Conservation (phyloP, 768 basidiomycete species). For the Tylopilus intermedius region DNA sequence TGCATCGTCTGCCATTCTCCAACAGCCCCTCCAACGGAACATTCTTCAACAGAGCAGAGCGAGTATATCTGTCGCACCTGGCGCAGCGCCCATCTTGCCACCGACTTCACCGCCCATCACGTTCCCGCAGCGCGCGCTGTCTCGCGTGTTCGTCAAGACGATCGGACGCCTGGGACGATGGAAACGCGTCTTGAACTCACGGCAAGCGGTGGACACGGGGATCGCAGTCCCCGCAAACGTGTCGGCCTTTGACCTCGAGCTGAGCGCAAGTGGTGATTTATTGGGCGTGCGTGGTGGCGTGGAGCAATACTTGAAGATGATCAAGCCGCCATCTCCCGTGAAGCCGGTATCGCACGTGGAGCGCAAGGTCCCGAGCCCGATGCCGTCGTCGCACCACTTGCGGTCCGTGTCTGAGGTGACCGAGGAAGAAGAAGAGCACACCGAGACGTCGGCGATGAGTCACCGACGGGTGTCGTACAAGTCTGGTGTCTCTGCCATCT, state of each 20-base stretch:
- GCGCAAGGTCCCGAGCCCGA: conserved; percentile 7
- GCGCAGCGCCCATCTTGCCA: conserved; percentile 10
- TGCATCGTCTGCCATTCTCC: conserved; percentile 57
- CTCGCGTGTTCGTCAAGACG: conserved; percentile 74
- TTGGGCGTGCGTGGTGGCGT: conserved; percentile 58
- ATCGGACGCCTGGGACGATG: conserved; percentile 78
- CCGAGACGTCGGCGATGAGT: conserved; percentile 16
- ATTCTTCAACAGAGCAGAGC: conserved; percentile 44
- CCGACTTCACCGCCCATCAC: conserved; percentile 38
- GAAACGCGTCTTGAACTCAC: conserved; percentile 68
- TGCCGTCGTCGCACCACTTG: conserved; percentile 17
- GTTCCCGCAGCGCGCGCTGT: conserved; percentile 60
- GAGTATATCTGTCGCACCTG: conserved; percentile 25
- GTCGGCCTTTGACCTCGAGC: conserved; percentile 69
- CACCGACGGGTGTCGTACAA: conserved; percentile 17
- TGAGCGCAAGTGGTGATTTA: conserved; percentile 55
- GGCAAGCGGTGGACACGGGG: conserved; percentile 34
- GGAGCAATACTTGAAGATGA: conserved; percentile 60
- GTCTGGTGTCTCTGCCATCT: conserved; percentile 19
- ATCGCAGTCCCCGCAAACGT: conserved; percentile 41
- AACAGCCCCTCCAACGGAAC: conserved; percentile 55
- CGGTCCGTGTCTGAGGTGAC: conserved; percentile 30
- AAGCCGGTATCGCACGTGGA: conserved; percentile 7
- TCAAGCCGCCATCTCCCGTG: conserved; percentile 34
- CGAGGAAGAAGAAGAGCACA: conserved; percentile 22